A percentile compares a stretch with the other conserved stretches of the same genome.
These are phyloP conservation scores for Ophiocordyceps camponoti-floridani DNA, from an alignment of 2,329 filamentous ascomycete species.

Conservation along the genomic window DNA sequence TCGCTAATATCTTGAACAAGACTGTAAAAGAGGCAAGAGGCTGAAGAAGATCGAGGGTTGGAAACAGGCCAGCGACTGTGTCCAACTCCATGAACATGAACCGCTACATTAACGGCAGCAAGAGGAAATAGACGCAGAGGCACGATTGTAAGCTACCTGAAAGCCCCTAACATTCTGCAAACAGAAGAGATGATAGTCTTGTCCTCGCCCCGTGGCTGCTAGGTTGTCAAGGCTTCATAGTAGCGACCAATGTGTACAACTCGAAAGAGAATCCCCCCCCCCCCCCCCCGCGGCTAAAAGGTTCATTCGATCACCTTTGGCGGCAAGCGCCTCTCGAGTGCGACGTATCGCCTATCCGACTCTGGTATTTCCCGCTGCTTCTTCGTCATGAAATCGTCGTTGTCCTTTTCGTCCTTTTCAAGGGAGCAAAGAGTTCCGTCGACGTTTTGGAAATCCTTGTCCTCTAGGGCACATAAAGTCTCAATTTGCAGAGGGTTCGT, in stretches of 20 bases:
- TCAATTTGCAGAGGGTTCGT: conserved; percentile 35
- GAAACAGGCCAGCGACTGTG: too few species aligned
- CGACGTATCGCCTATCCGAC: not conserved
- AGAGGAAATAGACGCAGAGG: too few species aligned
- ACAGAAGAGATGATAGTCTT: not conserved
- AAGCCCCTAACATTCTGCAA: too few species aligned
- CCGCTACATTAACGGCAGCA: too few species aligned
- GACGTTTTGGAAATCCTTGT: not conserved
- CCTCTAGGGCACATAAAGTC: conserved; percentile 2
- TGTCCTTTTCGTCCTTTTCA: too few species aligned
- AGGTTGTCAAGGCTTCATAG: not conserved
- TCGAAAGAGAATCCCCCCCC: not conserved
- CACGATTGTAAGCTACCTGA: too few species aligned
- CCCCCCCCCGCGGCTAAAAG: not conserved
- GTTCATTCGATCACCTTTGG: not conserved
- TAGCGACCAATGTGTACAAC: not conserved
- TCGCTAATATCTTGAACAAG: too few species aligned
- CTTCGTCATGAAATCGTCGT: conserved; percentile 10
- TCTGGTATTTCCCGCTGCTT: conserved; percentile 1
- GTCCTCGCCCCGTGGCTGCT: not conserved
- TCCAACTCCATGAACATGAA: too few species aligned
- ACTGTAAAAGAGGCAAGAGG: too few species aligned
- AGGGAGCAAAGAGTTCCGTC: too few species aligned
- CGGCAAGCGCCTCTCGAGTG: not conserved
- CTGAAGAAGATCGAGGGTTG: too few species aligned